These are phyloP conservation scores for Chrysosporium queenslandicum DNA, from an alignment of 2,329 filamentous ascomycete species.

Conservation along the genomic window DNA sequence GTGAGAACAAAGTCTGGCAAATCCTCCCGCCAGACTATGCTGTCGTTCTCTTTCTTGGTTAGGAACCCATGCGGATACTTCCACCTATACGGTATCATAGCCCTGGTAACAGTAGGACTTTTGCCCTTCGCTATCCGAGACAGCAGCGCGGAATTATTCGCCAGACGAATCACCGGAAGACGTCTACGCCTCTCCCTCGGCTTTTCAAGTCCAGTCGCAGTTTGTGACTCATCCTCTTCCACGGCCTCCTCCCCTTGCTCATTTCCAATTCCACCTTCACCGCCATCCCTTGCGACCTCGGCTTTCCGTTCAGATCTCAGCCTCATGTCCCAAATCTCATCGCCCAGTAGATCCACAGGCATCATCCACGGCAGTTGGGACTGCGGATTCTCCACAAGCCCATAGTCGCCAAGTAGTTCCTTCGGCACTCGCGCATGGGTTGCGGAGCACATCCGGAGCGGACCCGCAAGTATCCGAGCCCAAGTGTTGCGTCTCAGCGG, in stretches of 20 bases:
- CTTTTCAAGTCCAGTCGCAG: background rate
- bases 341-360: constrained; percentile 26
- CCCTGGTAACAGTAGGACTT: background rate
- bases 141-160: constrained; percentile 4
- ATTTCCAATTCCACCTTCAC: background rate
- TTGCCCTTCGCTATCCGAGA: background rate
- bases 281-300: constrained; percentile 1
- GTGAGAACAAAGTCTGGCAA: constrained; percentile 37
- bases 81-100: constrained; percentile 29
- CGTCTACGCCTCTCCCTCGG: background rate
- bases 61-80: constrained; percentile 26
- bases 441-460: constrained; percentile 27
- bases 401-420: constrained; percentile 29
- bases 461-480: constrained; percentile 33
- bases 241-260: background rate
- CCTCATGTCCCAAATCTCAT: constrained; percentile 21
- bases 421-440: constrained; percentile 29
- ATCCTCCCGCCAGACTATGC: constrained; percentile 40
- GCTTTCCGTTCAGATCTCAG: background rate
- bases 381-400: constrained; percentile 26
- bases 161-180: constrained; percentile 1
- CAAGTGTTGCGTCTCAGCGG: constrained; percentile 32
- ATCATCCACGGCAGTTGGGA: constrained; percentile 26
- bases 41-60: constrained; percentile 21
- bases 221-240: background rate